Percentiles rank a stretch among this genome's conserved stretches.
Evolutionary conservation across 306 rosid species (phyloP).

Genomic region (Cucumis cinereus): DNA sequence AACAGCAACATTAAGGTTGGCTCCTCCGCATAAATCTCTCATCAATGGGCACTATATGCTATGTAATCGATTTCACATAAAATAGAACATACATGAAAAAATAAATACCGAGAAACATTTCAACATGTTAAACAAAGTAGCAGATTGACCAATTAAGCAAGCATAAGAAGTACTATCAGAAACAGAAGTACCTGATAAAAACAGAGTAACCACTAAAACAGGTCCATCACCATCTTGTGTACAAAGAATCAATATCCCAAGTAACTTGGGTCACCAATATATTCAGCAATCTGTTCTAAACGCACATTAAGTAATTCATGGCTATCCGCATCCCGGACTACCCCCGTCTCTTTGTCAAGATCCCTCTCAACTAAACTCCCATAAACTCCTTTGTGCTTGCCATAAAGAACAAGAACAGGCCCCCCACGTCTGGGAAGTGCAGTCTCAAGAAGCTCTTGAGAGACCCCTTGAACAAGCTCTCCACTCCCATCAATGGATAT

Average conservation of each 20-base stretch:
- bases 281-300: conserved; percentile 78
- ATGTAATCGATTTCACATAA: not conserved
- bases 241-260: conserved; percentile 50
- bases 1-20: not conserved
- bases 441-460: conserved; percentile 67
- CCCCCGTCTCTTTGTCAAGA: conserved; percentile 45
- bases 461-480: conserved; percentile 72
- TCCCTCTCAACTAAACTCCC: conserved; percentile 78
- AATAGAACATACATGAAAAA: not conserved
- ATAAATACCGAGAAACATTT: not conserved
- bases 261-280: conserved; percentile 63
- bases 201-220: not conserved
- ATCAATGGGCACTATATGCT: not conserved
- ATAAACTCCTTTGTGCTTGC: conserved; percentile 64
- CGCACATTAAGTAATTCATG: conserved; percentile 48
- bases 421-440: conserved; percentile 68
- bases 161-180: not conserved
- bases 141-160: not conserved
- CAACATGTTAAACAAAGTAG: not conserved
- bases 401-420: conserved; percentile 57
- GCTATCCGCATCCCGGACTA: conserved; percentile 65
- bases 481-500: conserved; percentile 62
- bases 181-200: not conserved
- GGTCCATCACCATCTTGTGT: not conserved
- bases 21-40: not conserved